Evolutionary conservation across 495 filamentous ascomycete genomes (phyloP).

Genomic region (Cudoniella acicularis): DNA sequence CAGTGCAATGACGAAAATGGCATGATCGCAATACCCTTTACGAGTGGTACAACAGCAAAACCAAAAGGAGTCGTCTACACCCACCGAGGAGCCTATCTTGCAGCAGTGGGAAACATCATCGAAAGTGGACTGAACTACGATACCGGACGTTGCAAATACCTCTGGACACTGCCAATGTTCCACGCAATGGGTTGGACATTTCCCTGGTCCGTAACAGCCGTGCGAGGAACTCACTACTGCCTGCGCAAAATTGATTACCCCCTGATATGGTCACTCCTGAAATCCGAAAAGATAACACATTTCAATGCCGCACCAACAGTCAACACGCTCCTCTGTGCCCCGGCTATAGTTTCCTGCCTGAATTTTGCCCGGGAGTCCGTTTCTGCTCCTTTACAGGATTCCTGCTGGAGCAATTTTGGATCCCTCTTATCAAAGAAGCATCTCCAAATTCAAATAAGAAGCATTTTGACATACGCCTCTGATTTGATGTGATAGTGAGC

Average conservation of each 20-base stretch:
- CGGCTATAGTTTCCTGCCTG: too few relatives aligned
- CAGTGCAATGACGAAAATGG: slow-evolving; percentile 72
- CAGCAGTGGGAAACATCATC: slow-evolving; percentile 77
- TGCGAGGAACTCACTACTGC: slow-evolving; percentile 91
- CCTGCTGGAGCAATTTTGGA: too few relatives aligned
- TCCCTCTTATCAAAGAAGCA: too few relatives aligned
- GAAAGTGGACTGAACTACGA: slow-evolving; percentile 79
- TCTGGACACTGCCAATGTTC: slow-evolving; percentile 96
- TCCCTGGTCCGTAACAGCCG: slow-evolving; percentile 84
- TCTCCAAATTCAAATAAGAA: too few relatives aligned
- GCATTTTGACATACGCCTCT: too few relatives aligned
- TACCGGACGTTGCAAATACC: slow-evolving; percentile 66
- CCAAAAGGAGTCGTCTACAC: slow-evolving; percentile 96
- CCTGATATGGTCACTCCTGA: slow-evolving; percentile 83
- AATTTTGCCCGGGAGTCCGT: too few relatives aligned
- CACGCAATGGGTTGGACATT: slow-evolving; percentile 72
- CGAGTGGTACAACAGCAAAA: slow-evolving; percentile 84
- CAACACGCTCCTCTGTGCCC: slow-evolving; percentile 89
- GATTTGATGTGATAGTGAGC: too few relatives aligned
- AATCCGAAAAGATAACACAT: slow-evolving; percentile 81
- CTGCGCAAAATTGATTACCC: slow-evolving; percentile 93
- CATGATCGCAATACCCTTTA: slow-evolving; percentile 83
- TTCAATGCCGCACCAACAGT: slow-evolving; percentile 97
- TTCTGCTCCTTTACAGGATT: too few relatives aligned
- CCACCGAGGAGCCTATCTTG: slow-evolving; percentile 82